Evolutionary conservation across 495 filamentous ascomycete genomes (phyloP).

Genomic region (Penicillium bovifimosum): DNA sequence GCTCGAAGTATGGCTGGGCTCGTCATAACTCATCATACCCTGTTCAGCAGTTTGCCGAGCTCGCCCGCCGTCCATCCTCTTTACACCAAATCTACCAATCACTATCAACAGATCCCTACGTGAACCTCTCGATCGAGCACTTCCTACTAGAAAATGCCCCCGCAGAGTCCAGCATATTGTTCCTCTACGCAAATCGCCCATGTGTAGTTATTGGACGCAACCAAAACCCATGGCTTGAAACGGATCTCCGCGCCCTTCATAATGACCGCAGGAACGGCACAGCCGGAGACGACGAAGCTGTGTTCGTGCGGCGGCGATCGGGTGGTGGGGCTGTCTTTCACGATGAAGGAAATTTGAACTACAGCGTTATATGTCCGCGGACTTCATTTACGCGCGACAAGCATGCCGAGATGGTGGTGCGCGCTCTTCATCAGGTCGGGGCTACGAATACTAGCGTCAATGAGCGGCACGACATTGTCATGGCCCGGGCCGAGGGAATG

Average conservation of each 20-base stretch:
- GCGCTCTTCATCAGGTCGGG: constrained; percentile 54
- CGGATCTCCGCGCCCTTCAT: constrained; percentile 59
- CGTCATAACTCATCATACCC: constrained; percentile 35
- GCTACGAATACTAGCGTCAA: constrained; percentile 63
- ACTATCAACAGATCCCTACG: constrained; percentile 63
- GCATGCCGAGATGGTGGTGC: constrained; percentile 86
- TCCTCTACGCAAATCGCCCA: constrained; percentile 82
- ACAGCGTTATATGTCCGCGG: constrained; percentile 78
- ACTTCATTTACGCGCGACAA: constrained; percentile 71
- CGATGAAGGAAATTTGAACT: constrained; percentile 88
- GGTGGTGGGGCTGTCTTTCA: constrained; percentile 94
- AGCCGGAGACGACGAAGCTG: constrained; percentile 27
- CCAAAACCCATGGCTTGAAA: constrained; percentile 95
- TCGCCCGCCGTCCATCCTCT: constrained; percentile 36
- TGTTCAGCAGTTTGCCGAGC: constrained; percentile 36
- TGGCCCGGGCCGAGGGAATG: constrained; percentile 32
- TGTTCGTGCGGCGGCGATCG: constrained; percentile 73
- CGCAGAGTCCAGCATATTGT: constrained; percentile 66
- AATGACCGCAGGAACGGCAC: constrained; percentile 24
- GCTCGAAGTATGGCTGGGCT: background rate
- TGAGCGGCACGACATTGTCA: constrained; percentile 86
- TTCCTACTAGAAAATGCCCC: constrained; percentile 71
- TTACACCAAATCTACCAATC: constrained; percentile 75
- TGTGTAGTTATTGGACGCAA: constrained; percentile 90
- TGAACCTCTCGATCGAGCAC: constrained; percentile 96